phyloP scores from a whole-genome alignment of 768 basidiomycete species.

The Tulasnella sp. region DNA sequence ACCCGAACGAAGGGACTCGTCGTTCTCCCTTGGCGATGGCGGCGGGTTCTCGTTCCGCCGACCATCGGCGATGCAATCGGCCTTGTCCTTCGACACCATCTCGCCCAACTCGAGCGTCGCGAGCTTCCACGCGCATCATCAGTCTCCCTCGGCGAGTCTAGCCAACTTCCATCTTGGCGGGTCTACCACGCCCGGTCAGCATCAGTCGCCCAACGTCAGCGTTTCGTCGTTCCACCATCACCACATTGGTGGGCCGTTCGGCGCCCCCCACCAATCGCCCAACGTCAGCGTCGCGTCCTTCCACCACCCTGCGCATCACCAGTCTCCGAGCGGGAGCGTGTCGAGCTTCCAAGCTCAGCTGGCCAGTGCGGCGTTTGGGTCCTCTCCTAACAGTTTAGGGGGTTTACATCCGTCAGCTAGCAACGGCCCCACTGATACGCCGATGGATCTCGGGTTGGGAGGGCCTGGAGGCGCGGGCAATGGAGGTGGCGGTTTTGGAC shows the following conservation, averaged over 20 bases:
- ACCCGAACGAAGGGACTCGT: slow-evolving; percentile 3
- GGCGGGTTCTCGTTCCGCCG: slow-evolving; percentile 5
- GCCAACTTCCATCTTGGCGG: slow-evolving; percentile 1
- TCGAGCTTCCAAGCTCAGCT: slow-evolving; percentile 1
- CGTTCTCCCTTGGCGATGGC: neutral
- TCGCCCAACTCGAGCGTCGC: slow-evolving; percentile 12
- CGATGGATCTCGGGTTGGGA: slow-evolving; percentile 1
- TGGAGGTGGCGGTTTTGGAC: too few species aligned
- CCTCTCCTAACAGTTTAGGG: neutral
- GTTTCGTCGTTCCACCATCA: slow-evolving; percentile 3
- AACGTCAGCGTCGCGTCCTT: slow-evolving; percentile 15
- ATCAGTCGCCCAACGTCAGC: slow-evolving; percentile 12
- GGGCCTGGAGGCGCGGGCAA: too few species aligned
- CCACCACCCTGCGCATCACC: neutral
- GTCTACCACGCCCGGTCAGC: neutral
- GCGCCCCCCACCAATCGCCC: slow-evolving; percentile 11
- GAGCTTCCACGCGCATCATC: slow-evolving; percentile 19
- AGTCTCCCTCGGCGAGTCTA: neutral
- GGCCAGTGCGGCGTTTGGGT: neutral
- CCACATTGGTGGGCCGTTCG: neutral
- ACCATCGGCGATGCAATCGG: slow-evolving; percentile 9
- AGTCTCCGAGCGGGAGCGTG: slow-evolving; percentile 14
- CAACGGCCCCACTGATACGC: neutral
- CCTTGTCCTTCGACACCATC: slow-evolving; percentile 9
- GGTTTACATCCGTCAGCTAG: neutral